Evolutionary conservation across 352 stramenopile species (phyloP).

Genomic region (Globisporangium carolinianum): DNA sequence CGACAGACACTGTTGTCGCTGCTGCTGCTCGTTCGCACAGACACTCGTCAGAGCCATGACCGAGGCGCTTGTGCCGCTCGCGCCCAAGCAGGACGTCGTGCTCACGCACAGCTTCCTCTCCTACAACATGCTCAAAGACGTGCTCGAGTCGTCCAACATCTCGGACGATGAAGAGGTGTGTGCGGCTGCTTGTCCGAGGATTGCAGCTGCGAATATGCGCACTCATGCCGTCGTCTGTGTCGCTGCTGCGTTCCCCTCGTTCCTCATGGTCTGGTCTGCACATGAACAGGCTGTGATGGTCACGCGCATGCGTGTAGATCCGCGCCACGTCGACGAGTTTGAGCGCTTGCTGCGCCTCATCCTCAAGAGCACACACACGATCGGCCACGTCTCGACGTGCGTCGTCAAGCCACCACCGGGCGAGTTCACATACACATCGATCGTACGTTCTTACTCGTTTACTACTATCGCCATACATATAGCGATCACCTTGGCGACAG

Average conservation of each 20-base stretch:
- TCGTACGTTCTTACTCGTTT: conserved; percentile 32
- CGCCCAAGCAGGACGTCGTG: conserved; percentile 3
- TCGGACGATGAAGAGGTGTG: conserved; percentile 69
- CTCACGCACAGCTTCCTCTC: conserved; percentile 59
- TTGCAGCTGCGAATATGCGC: too few relatives aligned
- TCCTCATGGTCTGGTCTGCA: background rate
- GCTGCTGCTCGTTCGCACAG: background rate
- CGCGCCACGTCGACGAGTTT: conserved; percentile 70
- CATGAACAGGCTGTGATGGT: conserved; percentile 62
- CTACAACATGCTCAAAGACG: conserved; percentile 72
- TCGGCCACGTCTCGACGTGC: conserved; percentile 74
- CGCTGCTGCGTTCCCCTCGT: background rate
- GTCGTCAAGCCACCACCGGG: conserved; percentile 67
- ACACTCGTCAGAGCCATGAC: background rate
- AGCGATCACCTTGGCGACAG: too few relatives aligned
- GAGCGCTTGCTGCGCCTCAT: conserved; percentile 71
- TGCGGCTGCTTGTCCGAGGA: background rate
- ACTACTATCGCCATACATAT: background rate
- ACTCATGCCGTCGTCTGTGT: too few relatives aligned
- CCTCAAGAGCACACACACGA: conserved; percentile 74
- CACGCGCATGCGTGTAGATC: conserved; percentile 73
- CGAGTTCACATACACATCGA: conserved; percentile 79
- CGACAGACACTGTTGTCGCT: background rate
- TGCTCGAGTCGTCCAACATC: conserved; percentile 71
- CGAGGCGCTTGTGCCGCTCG: background rate